A percentile compares a stretch with the other conserved stretches of the same genome.
phyloP scores from a whole-genome alignment of 495 filamentous ascomycete genomes.

The Rhypophila decipiens region DNA sequence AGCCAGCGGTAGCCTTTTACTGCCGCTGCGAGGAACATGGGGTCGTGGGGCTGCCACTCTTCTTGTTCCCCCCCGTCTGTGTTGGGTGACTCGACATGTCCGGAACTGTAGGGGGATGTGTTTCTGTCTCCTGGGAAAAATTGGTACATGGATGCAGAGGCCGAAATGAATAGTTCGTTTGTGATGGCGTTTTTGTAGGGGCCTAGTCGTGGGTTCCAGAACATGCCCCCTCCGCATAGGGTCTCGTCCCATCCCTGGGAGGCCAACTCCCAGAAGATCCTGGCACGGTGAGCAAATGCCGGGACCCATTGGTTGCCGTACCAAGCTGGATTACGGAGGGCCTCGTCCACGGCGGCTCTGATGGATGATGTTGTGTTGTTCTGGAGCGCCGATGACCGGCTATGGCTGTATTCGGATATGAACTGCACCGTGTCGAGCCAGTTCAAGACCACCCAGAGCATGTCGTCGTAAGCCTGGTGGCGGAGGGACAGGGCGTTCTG shows the following conservation, averaged over 20 bases:
- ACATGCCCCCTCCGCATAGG: conserved; percentile 85
- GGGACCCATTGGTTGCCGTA: conserved; percentile 70
- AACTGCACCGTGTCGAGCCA: conserved; percentile 85
- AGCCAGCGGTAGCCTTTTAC: conserved; percentile 81
- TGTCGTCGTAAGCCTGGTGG: conserved; percentile 86
- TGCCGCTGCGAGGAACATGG: conserved; percentile 61
- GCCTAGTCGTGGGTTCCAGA: conserved; percentile 74
- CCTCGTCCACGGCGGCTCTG: conserved; percentile 1
- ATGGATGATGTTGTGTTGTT: too few relatives aligned
- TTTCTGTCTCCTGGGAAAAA: conserved; percentile 78
- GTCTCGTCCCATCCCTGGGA: conserved; percentile 72
- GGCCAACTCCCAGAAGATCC: conserved; percentile 85
- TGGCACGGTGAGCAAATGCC: conserved; percentile 76
- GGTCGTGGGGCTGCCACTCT: conserved; percentile 47
- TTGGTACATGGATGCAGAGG: conserved; percentile 84
- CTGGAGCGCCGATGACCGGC: neutral
- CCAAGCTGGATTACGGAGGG: conserved; percentile 44
- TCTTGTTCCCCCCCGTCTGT: neutral
- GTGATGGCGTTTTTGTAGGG: conserved; percentile 99
- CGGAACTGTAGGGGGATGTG: conserved; percentile 54
- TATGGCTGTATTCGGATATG: conserved; percentile 50
- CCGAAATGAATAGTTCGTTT: conserved; percentile 83
- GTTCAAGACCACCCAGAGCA: conserved; percentile 91
- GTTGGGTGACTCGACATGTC: too few relatives aligned
- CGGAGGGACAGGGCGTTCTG: conserved; percentile 73